Conservation (phyloP, 2,329 filamentous ascomycete species). For the Penicillium sp. region DNA sequence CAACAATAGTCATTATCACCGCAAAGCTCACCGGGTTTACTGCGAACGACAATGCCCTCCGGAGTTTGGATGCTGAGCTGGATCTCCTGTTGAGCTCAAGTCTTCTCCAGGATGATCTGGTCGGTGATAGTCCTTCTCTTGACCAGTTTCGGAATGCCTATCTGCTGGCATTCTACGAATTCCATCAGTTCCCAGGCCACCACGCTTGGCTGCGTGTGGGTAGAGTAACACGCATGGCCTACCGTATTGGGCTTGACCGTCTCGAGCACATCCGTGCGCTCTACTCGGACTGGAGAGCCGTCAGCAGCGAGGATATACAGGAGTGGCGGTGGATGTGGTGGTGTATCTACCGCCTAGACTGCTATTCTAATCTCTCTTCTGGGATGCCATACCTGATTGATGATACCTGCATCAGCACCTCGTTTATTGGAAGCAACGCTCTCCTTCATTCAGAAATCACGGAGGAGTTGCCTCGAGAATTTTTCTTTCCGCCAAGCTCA, state of each 20-base stretch:
- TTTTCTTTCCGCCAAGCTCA: neutral
- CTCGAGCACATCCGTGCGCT: slow-evolving; percentile 35
- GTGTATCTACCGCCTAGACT: slow-evolving; percentile 43
- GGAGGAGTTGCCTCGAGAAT: too few species aligned
- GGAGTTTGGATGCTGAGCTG: slow-evolving; percentile 4
- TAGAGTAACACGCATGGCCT: slow-evolving; percentile 40
- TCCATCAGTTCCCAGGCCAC: slow-evolving; percentile 42
- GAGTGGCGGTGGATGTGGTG: slow-evolving; percentile 45
- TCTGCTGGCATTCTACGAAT: slow-evolving; percentile 43
- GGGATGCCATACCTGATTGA: slow-evolving; percentile 26
- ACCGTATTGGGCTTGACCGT: slow-evolving; percentile 39
- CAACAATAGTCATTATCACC: slow-evolving; percentile 36
- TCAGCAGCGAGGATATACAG: slow-evolving; percentile 38
- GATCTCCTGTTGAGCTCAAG: slow-evolving; percentile 20
- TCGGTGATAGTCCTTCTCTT: slow-evolving; percentile 23
- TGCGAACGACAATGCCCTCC: neutral
- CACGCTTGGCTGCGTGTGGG: slow-evolving; percentile 40
- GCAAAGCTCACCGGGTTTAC: slow-evolving; percentile 28
- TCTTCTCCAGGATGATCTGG: slow-evolving; percentile 18
- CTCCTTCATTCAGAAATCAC: too few species aligned
- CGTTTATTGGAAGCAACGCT: neutral
- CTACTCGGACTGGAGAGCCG: slow-evolving; percentile 30
- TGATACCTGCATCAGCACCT: slow-evolving; percentile 1
- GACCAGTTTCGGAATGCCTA: slow-evolving; percentile 39
- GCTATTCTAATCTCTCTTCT: slow-evolving; percentile 41